Conservation (phyloP, 441 rosid species). For the Adansonia rubrostipa region DNA sequence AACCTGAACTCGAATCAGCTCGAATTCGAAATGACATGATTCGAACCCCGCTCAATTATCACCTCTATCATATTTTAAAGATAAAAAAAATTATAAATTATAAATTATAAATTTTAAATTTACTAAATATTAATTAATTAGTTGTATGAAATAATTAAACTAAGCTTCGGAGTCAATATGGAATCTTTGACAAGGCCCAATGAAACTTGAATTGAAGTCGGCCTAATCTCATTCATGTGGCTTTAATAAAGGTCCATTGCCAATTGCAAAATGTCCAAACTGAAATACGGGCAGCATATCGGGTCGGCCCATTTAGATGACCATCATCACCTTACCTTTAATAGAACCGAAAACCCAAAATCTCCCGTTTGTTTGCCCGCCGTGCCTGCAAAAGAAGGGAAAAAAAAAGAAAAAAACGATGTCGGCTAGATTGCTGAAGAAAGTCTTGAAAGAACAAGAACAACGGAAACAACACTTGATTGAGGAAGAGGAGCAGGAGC, state of each 20-base stretch:
- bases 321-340: background rate
- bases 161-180: too few relatives aligned
- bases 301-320: background rate
- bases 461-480: conserved; percentile 41
- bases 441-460: conserved; percentile 76
- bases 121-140: too few relatives aligned
- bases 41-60: too few relatives aligned
- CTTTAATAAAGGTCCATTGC: background rate
- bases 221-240: background rate
- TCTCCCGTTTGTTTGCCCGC: background rate
- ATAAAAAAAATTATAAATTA: too few relatives aligned
- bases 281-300: background rate
- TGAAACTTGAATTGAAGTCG: background rate
- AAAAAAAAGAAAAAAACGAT: conserved; percentile 28
- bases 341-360: conserved; percentile 18
- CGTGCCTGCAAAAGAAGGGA: background rate
- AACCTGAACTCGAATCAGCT: too few relatives aligned
- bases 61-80: too few relatives aligned
- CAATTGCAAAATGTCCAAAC: background rate
- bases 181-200: background rate
- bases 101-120: too few relatives aligned
- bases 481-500: conserved; percentile 46
- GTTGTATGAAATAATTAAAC: too few relatives aligned
- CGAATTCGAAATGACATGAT: too few relatives aligned
- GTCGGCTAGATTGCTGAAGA: conserved; percentile 83